Base-by-base conservation (phyloP, 2,329 filamentous ascomycete species). In the Sporothrix phasma region DNA sequence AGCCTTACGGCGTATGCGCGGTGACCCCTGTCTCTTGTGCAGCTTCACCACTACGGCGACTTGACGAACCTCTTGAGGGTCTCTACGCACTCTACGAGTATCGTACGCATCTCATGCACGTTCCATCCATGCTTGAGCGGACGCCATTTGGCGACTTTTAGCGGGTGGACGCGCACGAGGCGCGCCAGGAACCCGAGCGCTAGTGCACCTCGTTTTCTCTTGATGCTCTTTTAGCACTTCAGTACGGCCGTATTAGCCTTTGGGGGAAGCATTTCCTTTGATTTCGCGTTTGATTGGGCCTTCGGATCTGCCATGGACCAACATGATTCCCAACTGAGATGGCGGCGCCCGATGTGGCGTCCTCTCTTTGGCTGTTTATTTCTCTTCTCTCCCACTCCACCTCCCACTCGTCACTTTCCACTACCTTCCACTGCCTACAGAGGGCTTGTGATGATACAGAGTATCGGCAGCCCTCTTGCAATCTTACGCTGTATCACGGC, bases 181-280 rank as follows among this genome's bases (percentile, higher is more conserved):
- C 54, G 54, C 54, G 54, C 54, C 54, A 59, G 54, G 54, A 59
- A 59, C 54, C 54, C 54, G 54, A 45, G 8, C 37, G 54, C 37
- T 59, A 59, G 54, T 45, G 51, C 31, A 7, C 11, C 17, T 24
- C 8, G 5, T 37, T 53, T 34, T 24, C 47, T 51, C n/a, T 53
- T 53, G 26, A 34, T 6, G 17, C n/a, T 13, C 47, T 51, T 29
- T 51, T 13, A 26, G 3, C n/a, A n/a, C n/a, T n/a, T n/a, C n/a
- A n/a, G n/a, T n/a, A n/a, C n/a, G n/a, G n/a, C 34, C 15, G 15
- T 15, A 37, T 37, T 37, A 15, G 34, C 3, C 15, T 22, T 47
- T 47, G n/a, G n/a, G 29, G n/a, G 17, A 8, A 19, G 49, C 17
- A 54, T 54, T 34, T 54, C 29, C 31, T 37, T 34, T 53, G 49